Evolutionary conservation across 1,284 basidiomycete genomes (phyloP), one percentile per base, ranked within the genome.

Genomic region (Papiliotrema terrestris): DNA sequence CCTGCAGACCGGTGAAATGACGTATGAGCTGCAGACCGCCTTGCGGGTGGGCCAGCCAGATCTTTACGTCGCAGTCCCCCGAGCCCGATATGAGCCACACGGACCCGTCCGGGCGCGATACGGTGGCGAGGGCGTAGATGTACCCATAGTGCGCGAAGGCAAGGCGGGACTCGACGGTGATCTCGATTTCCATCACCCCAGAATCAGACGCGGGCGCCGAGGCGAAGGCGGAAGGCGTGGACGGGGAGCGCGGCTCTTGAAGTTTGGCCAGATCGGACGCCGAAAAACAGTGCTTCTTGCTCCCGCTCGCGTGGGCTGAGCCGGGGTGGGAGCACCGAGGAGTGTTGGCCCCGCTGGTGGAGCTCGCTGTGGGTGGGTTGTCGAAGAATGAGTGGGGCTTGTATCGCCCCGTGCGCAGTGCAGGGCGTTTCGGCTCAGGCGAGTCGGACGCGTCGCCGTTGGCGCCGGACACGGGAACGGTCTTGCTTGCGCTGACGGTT

Each of bases 111-210:
- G 58, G 60, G 49, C 65, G 62, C n/a, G 55, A 45, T 32, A 77
- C 69, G 36, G 87, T 77, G 1, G 83, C 78, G 80, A 97, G 86
- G 62, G 88, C 91, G 71, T 97, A 97, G 15, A 97, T 83, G 71
- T 98, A 98, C 11, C 94, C 94, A 73, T 86, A 92, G 73, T 98
- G 94, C 1, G 93, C 94, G 2, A 89, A 88, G 62, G 89, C 86
- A 35, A 91, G 80, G 19, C 90, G 86, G 62, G 88, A 87, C 51
- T 79, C 79, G 13, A 83, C 78, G 4, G 84, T 82, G 25, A 93
- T 84, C 54, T 82, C 79, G 19, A 78, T 56, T 45, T 76, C 72
- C 22, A 59, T 57, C 4, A 67, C 71, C 1, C 26, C 23, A 8
- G 36, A 19, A 5, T 35, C 23, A 5, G 38, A 46, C 8, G 23